A percentile compares a stretch with the other conserved stretches of the same genome.
Conservation (phyloP, 805 yeast genomes). For the Yamadazyma takamatsuzukensis region DNA sequence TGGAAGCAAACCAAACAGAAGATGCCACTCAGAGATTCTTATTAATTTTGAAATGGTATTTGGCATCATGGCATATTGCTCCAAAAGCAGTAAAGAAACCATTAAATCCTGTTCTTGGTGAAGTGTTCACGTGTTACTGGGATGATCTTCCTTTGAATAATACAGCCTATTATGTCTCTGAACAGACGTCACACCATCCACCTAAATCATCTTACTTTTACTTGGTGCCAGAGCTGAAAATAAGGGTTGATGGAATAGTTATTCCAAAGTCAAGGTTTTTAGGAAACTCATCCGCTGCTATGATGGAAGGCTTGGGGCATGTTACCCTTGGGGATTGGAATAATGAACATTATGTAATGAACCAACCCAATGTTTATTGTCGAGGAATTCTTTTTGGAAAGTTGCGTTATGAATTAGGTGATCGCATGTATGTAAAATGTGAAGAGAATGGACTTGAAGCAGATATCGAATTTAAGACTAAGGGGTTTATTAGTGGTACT, state of each 20-base stretch:
- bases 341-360: slow-evolving; percentile 73
- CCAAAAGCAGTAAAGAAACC: slow-evolving; percentile 99
- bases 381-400: slow-evolving; percentile 91
- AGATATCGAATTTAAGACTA: slow-evolving; percentile 89
- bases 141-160: slow-evolving; percentile 65
- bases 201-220: slow-evolving; percentile 94
- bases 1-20: slow-evolving; percentile 58
- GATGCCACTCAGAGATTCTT: slow-evolving; percentile 70
- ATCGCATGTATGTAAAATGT: slow-evolving; percentile 76
- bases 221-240: slow-evolving; percentile 72
- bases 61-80: slow-evolving; percentile 96
- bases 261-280: slow-evolving; percentile 84
- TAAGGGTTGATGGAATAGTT: slow-evolving; percentile 85
- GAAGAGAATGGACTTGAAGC: slow-evolving; percentile 56
- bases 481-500: slow-evolving; percentile 90
- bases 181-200: slow-evolving; percentile 98
- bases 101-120: slow-evolving; percentile 91
- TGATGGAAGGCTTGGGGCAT: slow-evolving; percentile 89
- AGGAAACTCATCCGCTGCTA: slow-evolving; percentile 95
- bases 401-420: slow-evolving; percentile 88
- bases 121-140: slow-evolving; percentile 90
- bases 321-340: slow-evolving; percentile 61
- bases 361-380: slow-evolving; percentile 96
- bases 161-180: slow-evolving; percentile 81
- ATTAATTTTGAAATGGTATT: slow-evolving; percentile 79